phyloP scores from a whole-genome alignment of 371 early-diverging fungal species.

The Mucor racemosus region DNA sequence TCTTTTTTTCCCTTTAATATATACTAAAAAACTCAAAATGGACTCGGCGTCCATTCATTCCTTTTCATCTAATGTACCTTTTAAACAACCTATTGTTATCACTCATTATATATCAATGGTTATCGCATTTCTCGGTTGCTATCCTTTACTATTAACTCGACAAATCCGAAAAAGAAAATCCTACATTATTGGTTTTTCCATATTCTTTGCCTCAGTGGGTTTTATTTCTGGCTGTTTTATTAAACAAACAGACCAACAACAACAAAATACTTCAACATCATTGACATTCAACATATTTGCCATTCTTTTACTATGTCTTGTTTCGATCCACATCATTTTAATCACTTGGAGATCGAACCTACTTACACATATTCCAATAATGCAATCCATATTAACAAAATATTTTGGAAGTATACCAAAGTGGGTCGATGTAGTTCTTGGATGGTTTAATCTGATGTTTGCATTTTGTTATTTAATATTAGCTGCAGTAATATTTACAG shows the following conservation, averaged over 20 bases:
- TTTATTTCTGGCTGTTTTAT: conserved; percentile 38
- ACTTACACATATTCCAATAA: neutral
- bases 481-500: conserved; percentile 35
- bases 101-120: conserved; percentile 43
- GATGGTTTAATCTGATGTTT: conserved; percentile 34
- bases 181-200: conserved; percentile 27
- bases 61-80: conserved; percentile 47
- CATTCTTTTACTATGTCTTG: conserved; percentile 21
- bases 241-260: conserved; percentile 10
- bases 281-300: conserved; percentile 9
- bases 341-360: conserved; percentile 7
- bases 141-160: conserved; percentile 43
- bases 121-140: conserved; percentile 45
- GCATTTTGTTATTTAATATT: conserved; percentile 35
- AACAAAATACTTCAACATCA: conserved; percentile 16
- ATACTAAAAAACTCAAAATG: conserved; percentile 25
- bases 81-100: conserved; percentile 48
- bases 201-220: conserved; percentile 34
- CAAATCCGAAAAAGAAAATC: conserved; percentile 39
- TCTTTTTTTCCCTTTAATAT: conserved; percentile 3
- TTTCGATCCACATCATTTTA: conserved; percentile 14
- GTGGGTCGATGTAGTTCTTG: conserved; percentile 35
- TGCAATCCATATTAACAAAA: conserved; percentile 6
- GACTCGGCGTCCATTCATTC: conserved; percentile 34
- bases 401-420: conserved; percentile 18